phyloP scores from a whole-genome alignment of 2,329 filamentous ascomycete genomes.

The Diplodia sapinea region DNA sequence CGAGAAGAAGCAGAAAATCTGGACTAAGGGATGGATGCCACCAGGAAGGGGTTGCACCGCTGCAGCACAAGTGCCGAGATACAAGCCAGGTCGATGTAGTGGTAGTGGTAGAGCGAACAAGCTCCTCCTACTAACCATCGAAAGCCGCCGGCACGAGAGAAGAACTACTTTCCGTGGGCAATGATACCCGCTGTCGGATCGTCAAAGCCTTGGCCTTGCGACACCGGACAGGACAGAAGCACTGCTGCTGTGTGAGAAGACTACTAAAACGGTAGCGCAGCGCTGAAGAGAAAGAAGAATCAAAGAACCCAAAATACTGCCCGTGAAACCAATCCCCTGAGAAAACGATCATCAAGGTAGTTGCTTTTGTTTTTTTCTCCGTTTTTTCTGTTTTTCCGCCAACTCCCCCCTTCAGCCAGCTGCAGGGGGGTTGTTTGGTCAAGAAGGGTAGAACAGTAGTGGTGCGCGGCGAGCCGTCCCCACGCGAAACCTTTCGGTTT shows the following conservation, averaged over 20 bases:
- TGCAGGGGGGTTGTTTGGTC: neutral
- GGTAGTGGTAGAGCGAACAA: neutral
- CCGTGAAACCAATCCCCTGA: neutral
- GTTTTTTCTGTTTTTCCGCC: neutral
- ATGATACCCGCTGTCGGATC: neutral
- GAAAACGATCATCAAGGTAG: neutral
- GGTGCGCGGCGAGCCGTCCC: constrained; percentile 2
- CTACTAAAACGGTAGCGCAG: neutral
- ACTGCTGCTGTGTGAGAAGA: neutral
- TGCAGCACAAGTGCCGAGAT: neutral
- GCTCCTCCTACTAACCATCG: neutral
- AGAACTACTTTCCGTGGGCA: neutral
- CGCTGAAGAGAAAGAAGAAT: neutral
- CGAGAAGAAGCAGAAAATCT: no score
- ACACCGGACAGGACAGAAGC: no score
- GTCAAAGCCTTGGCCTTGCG: no score
- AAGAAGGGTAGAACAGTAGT: neutral
- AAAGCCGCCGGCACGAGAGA: neutral
- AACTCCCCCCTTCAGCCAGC: constrained; percentile 1
- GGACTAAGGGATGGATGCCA: no score
- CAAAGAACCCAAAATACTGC: neutral
- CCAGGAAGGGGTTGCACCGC: neutral
- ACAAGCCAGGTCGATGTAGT: neutral
- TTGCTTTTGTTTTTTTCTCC: neutral
- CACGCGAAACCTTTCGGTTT: neutral